Percentiles rank a stretch among this genome's conserved stretches.
These are phyloP conservation scores for Diplodia scrobiculata DNA, from an alignment of 2,329 filamentous ascomycete genomes.

Conservation along the genomic window DNA sequence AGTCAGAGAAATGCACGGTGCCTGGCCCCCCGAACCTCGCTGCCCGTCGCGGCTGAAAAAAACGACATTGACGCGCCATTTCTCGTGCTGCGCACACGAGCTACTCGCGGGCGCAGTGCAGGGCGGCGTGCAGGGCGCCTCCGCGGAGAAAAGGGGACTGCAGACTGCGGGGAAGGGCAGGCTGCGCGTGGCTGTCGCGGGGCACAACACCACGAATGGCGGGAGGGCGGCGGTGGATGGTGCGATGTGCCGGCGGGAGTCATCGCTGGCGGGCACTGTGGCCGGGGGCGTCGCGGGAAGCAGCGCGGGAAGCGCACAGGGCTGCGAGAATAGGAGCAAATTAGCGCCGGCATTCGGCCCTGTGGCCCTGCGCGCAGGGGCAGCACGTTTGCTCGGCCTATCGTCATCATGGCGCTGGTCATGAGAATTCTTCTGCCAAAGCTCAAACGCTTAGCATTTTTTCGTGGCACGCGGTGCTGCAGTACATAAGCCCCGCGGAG, in stretches of 20 bases:
- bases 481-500: constrained; percentile 26
- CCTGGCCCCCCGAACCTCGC: background rate
- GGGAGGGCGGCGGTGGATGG: constrained; percentile 9
- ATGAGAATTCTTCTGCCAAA: constrained; percentile 21
- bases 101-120: too few species aligned
- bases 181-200: background rate
- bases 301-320: constrained; percentile 25
- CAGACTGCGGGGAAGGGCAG: background rate
- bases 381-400: constrained; percentile 12
- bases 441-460: constrained; percentile 16
- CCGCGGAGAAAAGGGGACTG: background rate
- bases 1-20: constrained; percentile 24
- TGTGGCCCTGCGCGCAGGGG: constrained; percentile 17
- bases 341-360: constrained; percentile 26
- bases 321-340: constrained; percentile 19
- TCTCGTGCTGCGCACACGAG: background rate
- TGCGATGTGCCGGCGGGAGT: constrained; percentile 21
- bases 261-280: constrained; percentile 6
- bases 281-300: constrained; percentile 20
- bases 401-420: constrained; percentile 26
- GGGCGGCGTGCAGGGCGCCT: background rate
- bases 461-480: constrained; percentile 13
- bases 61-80: background rate
- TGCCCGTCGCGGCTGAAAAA: constrained; percentile 13
- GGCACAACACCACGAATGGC: background rate